Base-by-base conservation (phyloP, 2,329 filamentous ascomycete genomes). In the Arthrobotrys iridis region DNA sequence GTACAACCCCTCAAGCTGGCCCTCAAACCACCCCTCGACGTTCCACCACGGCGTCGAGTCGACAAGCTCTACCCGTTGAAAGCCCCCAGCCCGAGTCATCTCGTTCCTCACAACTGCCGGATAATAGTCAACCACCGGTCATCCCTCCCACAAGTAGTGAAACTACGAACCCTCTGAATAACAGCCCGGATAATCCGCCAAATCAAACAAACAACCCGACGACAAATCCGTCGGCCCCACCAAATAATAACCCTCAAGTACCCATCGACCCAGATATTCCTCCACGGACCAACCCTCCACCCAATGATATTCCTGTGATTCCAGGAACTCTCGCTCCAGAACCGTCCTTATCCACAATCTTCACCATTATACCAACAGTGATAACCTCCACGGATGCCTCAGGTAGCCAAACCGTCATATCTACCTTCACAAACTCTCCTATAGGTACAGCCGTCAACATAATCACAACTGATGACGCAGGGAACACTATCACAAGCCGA, bases 401-500 rank as follows among this genome's bases (percentile, higher is more conserved):
- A 4, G 70, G 70, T 3, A 58, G 37, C 13, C 15, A 62, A 59
- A 67, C 63, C 7, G 45, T 58, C 11, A 75, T 75, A 4, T 41
- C 62, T n/a, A 63, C 62, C 10, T 75, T 75, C 15, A 67, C 70
- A 13, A 30, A n/a, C 1, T 28, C 55, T 7, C 55, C 70, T 0
- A 45, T 67, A 18, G 55, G 45, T 6, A 63, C 70, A 0, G 62
- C 70, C 4, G 37, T 67, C 3, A 67, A 75, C 22, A 18, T 75
- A 0, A 48, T 75, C 7, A 75, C 70, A 13, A 75, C 62, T 8
- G 62, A 75, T 22, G 43, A 33, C 11, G 24, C 46, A 35, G 70
- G 70, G 18, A 75, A 75, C 22, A 55, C 52, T 10, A 8, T 62
- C 18, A 75, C 70, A 41, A 67, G 62, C 22, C 62, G 63, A 46